Base-by-base conservation (phyloP, 2,329 filamentous ascomycete genomes). In the Anthostomella pinea region DNA sequence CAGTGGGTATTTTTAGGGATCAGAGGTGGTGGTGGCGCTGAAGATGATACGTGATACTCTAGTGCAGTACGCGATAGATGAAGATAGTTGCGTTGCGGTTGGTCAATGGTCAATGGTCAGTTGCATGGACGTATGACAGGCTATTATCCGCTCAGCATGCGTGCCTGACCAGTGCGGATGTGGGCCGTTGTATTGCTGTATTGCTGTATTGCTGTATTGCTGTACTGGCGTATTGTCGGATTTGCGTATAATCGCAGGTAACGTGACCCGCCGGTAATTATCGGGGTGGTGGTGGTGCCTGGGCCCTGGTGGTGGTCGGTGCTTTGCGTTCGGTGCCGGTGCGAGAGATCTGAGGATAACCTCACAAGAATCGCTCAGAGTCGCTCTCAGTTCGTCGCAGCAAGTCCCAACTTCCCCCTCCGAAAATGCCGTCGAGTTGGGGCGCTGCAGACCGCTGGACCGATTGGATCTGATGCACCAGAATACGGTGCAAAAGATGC, bases 241-340 rank as follows among this genome's bases (percentile, higher is more conserved):
- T 33, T 46, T 31, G 35, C 28, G 30, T 43, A 35, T 39, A 50
- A 26, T 38, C 18, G 49, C 41, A 43, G 33, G 54, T 57, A 57
- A 57, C 54, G 54, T 57, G 53, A 57, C 52, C 52, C 55, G 38
- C 39, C n/a, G n/a, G n/a, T n/a, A n/a, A 51, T 46, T 44, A 45
- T 51, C 45, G 46, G 47, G 41, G 46, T 43, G n/a, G n/a, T n/a
- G n/a, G n/a, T n/a, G n/a, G n/a, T n/a, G n/a, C n/a, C n/a, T n/a
- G n/a, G n/a, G n/a, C n/a, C n/a, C n/a, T n/a, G n/a, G n/a, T 39
- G 47, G 52, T 46, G 48, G 49, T 48, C 46, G 43, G 48, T 51
- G 49, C 48, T 43, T 46, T 38, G 44, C 48, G 43, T 35, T 36
- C 43, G 43, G 20, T 49, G 45, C 25, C 23, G 36, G 35, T 42